Base-by-base conservation (phyloP, 345 rosid species). In the Hypericum androsaemum region DNA sequence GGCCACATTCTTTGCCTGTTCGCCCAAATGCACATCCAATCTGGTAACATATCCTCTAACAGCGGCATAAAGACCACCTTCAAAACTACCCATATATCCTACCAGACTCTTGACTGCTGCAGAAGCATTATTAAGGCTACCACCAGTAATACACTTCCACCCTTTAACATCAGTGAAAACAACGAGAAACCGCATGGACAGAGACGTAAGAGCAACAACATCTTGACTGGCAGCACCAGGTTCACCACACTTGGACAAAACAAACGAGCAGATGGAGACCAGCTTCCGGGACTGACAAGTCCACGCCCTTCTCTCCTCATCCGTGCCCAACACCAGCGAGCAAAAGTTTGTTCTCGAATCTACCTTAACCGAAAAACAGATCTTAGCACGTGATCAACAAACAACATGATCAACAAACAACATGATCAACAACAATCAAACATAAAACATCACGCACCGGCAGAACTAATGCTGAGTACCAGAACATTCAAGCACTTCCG, bases 241-340 rank as follows among this genome's bases (percentile, higher is more conserved):
- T 41, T 54, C 64, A 66, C 71, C 77, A 66, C 73, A 76, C 63
- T 75, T 73, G 37, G 64, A 68, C 56, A 90, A 82, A 60, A 82
- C 53, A 56, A 80, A 82, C 12, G 84, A 71, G 74, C 87, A 76
- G 42, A 90, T 76, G 60, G 72, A 68, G 65, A 87, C 67, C 61
- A 90, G 61, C 69, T 69, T 77, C 73, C 71, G 79, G 39, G 80
- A 62, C 72, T 90, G 96, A 70, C 65, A 79, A 43, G 45, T 64
- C 92, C 86, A 87, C 17, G 56, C 74, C 73, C 69, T 80, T 71
- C 88, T 84, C 76, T 82, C 88, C 64, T 82, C 80, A 59, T 8
- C 50, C 6, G 84, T 61, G 53, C 85, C 83, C 28, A 68, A 63
- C 16, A 77, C 82, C 60, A 87, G 51, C 52, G 80, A 76, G 62